These are phyloP conservation scores for Austroboletus niveus DNA, from an alignment of 1,284 basidiomycete species.

Conservation along the genomic window DNA sequence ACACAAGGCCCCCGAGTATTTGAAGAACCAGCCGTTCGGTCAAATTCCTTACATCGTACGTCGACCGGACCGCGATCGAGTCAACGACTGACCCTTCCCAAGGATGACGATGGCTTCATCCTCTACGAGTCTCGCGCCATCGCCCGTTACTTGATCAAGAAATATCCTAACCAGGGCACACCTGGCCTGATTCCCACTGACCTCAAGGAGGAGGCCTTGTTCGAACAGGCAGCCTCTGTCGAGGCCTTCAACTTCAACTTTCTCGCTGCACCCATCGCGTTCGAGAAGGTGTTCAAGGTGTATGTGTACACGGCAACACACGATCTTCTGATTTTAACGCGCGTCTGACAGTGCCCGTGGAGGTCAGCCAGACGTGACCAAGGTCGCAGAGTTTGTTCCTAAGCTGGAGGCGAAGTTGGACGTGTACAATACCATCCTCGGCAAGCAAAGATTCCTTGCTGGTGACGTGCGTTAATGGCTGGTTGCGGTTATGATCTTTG, in stretches of 20 bases:
- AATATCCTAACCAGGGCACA: slow-evolving; percentile 40
- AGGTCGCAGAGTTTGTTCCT: slow-evolving; percentile 22
- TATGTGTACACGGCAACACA: slow-evolving; percentile 25
- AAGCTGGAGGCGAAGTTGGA: slow-evolving; percentile 37
- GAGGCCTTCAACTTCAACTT: slow-evolving; percentile 34
- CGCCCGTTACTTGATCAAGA: slow-evolving; percentile 45
- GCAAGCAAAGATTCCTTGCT: slow-evolving; percentile 47
- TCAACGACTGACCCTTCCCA: too few species aligned
- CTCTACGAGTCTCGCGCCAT: slow-evolving; percentile 57
- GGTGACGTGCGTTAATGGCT: slow-evolving; percentile 40
- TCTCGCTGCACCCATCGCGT: slow-evolving; percentile 14
- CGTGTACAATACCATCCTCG: slow-evolving; percentile 46
- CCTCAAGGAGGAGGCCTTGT: slow-evolving; percentile 29
- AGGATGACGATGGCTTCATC: slow-evolving; percentile 46
- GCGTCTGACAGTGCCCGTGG: neutral
- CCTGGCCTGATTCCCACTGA: slow-evolving; percentile 33
- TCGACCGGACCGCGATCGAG: neutral
- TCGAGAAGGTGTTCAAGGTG: slow-evolving; percentile 37
- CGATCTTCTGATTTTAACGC: neutral
- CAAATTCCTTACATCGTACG: slow-evolving; percentile 62
- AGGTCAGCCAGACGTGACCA: slow-evolving; percentile 24
- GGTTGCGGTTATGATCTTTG: neutral
- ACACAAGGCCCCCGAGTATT: slow-evolving; percentile 47
- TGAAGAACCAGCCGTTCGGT: slow-evolving; percentile 59
- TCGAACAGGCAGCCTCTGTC: slow-evolving; percentile 32